Evolutionary conservation across 1,284 basidiomycete genomes (phyloP), one percentile per base, ranked within the genome.

Genomic region (Cerioporus squamosus): DNA sequence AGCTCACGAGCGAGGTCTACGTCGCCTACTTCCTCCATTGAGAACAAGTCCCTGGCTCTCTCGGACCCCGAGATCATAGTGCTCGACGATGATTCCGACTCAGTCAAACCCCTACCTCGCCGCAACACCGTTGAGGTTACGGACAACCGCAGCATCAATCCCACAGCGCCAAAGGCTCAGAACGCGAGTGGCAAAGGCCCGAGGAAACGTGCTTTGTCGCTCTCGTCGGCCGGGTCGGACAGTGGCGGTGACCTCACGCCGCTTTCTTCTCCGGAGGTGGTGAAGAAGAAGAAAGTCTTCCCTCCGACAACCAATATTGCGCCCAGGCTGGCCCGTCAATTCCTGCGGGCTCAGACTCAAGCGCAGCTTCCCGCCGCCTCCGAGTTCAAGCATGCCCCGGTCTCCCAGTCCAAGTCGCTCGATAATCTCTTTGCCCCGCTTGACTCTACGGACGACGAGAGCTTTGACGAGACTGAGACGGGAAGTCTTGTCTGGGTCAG

Each of bases 401-500:
- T 61, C 17, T 55, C 51, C 1, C 59, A 58, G 5, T 45, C 62
- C 4, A 59, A 60, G 24, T 64, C 62, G 1, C 50, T 61, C 20
- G 62, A 64, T 31, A 53, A 59, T 4, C 50, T 61, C 15, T 57
- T 64, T 18, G 46, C 44, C 4, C 56, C 52, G 12, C 29, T 64
- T 15, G 59, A 61, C 38, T 61, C 62, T 2, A 51, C 59, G 10
- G 62, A 64, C 22, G 59, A 59, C n/a, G 59, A 61, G 31, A 59
- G 53, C 31, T 24, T 26, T 20, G 62, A 64, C 43, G 59, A 61
- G n/a, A 17, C 40, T 10, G 63, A 62, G 24, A 53, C 66, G 15
- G 68, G 72, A 10, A 61, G 60, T n/a, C 59, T 74, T 18, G 75
- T 73, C 5, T 77, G 75, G 72, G 72, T 77, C 14, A 68, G 68